Conservation (phyloP, 495 filamentous ascomycete species). For the Glarea lozoyensis region DNA sequence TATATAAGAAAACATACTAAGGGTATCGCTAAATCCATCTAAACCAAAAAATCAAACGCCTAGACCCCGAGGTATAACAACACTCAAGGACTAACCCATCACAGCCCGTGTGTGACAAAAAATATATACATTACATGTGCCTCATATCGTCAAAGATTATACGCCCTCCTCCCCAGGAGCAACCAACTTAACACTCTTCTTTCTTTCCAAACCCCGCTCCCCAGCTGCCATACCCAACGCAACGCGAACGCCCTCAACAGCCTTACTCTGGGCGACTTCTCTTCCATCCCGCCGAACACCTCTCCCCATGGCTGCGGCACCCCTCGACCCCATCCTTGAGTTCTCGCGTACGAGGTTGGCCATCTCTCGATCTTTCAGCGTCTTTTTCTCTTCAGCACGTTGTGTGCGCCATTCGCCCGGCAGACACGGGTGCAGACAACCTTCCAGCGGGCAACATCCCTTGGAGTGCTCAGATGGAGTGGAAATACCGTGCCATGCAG, state of each 20-base stretch:
- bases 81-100: too few species aligned
- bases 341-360: conserved; percentile 32
- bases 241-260: conserved; percentile 43
- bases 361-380: conserved; percentile 27
- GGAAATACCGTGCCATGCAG: conserved; percentile 42
- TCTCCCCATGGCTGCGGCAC: conserved; percentile 1
- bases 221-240: conserved; percentile 20
- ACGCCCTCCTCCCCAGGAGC: conserved; percentile 18
- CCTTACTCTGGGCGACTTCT: conserved; percentile 35
- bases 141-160: too few species aligned
- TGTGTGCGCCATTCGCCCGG: conserved; percentile 51
- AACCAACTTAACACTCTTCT: conserved; percentile 48
- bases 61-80: too few species aligned
- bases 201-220: conserved; percentile 30
- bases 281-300: conserved; percentile 20
- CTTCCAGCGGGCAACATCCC: conserved; percentile 65
- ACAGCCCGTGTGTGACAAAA: too few species aligned
- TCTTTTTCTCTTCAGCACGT: conserved; percentile 17
- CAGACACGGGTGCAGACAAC: conserved; percentile 65
- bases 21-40: too few species aligned
- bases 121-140: too few species aligned
- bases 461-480: conserved; percentile 27
- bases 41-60: too few species aligned
- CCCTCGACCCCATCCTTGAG: conserved; percentile 21
- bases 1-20: too few species aligned